Evolutionary conservation across 257 asterid genomes (phyloP).

Genomic region (Nicotiana obtusifolia): DNA sequence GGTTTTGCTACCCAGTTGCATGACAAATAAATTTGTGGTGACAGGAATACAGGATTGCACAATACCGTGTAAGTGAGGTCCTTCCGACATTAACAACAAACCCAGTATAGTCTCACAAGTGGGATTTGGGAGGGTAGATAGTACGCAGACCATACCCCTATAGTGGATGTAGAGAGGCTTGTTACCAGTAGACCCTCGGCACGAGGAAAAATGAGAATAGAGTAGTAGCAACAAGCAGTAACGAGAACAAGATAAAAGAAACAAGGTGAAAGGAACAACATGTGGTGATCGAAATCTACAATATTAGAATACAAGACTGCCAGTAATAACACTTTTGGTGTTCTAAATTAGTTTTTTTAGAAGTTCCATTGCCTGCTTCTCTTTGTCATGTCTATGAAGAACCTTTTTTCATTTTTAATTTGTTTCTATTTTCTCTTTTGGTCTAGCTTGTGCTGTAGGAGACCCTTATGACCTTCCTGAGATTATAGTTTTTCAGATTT

Average conservation of each 20-base stretch:
- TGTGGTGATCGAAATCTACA: too few species aligned
- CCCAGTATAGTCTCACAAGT: too few species aligned
- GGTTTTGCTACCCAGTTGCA: neutral
- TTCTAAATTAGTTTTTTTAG: neutral
- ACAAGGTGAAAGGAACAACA: too few species aligned
- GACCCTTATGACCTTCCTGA: neutral
- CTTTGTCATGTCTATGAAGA: neutral
- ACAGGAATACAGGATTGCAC: neutral
- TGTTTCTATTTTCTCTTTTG: neutral
- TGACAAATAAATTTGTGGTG: neutral
- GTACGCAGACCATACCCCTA: too few species aligned
- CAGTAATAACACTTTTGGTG: too few species aligned
- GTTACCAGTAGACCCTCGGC: too few species aligned
- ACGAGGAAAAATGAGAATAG: too few species aligned
- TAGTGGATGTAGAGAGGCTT: too few species aligned
- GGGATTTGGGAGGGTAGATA: too few species aligned
- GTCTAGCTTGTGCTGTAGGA: neutral
- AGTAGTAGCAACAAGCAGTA: too few species aligned
- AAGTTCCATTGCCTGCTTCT: neutral
- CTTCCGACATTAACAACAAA: neutral
- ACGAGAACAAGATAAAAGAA: too few species aligned
- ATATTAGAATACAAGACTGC: too few species aligned
- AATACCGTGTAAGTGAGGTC: neutral
- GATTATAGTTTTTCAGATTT: neutral
- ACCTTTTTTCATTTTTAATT: neutral